These are phyloP conservation scores for Starmerella bacillaris DNA, from an alignment of 805 yeast species.

Conservation along the genomic window DNA sequence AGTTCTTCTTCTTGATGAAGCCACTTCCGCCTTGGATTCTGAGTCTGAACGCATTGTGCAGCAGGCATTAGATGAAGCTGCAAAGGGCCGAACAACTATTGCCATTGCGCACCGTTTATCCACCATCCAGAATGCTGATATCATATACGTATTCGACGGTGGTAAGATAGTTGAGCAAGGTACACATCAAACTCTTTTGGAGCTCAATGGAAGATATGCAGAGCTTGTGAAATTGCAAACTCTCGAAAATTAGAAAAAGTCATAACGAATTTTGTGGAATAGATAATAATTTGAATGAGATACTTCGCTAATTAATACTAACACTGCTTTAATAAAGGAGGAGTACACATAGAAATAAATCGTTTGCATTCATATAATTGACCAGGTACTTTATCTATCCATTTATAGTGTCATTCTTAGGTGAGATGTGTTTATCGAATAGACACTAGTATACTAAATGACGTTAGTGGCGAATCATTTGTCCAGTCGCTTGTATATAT, in stretches of 20 bases:
- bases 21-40: constrained; percentile 46
- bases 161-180: constrained; percentile 51
- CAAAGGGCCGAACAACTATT: constrained; percentile 54
- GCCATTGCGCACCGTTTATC: constrained; percentile 75
- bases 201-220: constrained; percentile 24
- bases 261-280: too few relatives aligned
- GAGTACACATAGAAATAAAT: too few relatives aligned
- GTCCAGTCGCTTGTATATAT: too few relatives aligned
- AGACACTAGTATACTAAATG: too few relatives aligned
- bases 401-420: too few relatives aligned
- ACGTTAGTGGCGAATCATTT: too few relatives aligned
- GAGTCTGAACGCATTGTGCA: constrained; percentile 68
- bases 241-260: constrained; percentile 19
- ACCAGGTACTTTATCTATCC: too few relatives aligned
- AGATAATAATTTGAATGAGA: too few relatives aligned
- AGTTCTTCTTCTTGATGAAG: constrained; percentile 49
- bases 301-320: too few relatives aligned
- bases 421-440: too few relatives aligned
- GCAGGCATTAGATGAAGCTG: constrained; percentile 47
- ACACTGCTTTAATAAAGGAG: too few relatives aligned
- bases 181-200: constrained; percentile 31
- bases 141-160: constrained; percentile 39
- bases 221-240: constrained; percentile 27
- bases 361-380: too few relatives aligned
- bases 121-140: constrained; percentile 45